Evolutionary conservation across 1,284 basidiomycete genomes (phyloP), one percentile per base, ranked within the genome.

Genomic region (Austroboletus rostrupii): DNA sequence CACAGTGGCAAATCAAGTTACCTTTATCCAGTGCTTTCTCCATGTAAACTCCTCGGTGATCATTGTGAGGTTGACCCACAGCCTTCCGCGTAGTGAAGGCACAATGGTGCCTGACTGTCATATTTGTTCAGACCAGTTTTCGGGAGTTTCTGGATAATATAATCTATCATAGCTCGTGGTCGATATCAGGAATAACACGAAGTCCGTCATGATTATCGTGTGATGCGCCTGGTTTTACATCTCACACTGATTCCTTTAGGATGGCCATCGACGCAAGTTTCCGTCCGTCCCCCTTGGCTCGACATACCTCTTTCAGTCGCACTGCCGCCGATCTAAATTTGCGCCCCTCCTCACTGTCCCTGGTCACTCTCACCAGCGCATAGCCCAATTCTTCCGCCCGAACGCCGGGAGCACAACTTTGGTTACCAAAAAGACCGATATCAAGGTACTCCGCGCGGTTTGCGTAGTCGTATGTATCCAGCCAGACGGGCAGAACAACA

Each of bases 381-480:
- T 17, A 20, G 2, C 49, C 42, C 3, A 58, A 44, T 43, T 61
- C 58, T 6, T 50, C 45, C 21, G 48, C 59, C 3, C 26, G 19
- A 31, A 50, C 49, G 4, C 42, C 46, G 2, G 56, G 58, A 3
- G 58, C 44, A 19, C 35, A 37, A 0, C 14, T 28, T 40, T 40
- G 46, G n/a, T 13, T 57, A 17, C 38, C 58, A 10, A 42, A 57
- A 21, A 58, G 23, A 23, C 56, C 56, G 4, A 53, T 31, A 14
- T 55, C 49, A 28, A 60, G 19, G 32, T 39, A 53, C 39, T 59
- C 59, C 0, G 17, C 48, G 14, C 46, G 52, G 5, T 16, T 12
- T 1, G 46, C 57, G 19, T 44, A 49, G 10, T 61, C 56, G 19
- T 46, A 61, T 4, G 53, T 59, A 29, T 61, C 59, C 17, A 6